Evolutionary conservation across 805 yeast genomes (phyloP).

Genomic region (Hanseniaspora valbyensis): DNA sequence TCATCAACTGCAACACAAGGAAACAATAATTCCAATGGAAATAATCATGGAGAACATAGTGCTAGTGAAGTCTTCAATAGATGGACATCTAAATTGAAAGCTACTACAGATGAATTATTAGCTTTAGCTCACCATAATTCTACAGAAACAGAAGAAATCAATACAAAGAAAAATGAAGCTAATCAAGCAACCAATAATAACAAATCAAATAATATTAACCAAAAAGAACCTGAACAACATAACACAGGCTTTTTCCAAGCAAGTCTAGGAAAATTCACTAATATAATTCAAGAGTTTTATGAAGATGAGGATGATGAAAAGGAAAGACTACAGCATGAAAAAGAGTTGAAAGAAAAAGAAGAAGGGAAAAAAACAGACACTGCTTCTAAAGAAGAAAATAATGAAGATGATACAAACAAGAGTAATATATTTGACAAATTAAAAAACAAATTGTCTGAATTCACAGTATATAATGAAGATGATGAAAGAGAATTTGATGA

Average conservation of each 20-base stretch:
- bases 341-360: too few relatives aligned
- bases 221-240: neutral
- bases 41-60: neutral
- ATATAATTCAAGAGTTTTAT: constrained; percentile 31
- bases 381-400: neutral
- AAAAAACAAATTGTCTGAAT: constrained; percentile 10
- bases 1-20: neutral
- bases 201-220: neutral
- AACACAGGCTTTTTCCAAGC: constrained; percentile 9
- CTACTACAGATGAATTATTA: constrained; percentile 14
- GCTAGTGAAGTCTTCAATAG: constrained; percentile 10
- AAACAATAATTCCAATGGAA: neutral
- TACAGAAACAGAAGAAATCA: neutral
- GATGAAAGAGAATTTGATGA: constrained; percentile 14
- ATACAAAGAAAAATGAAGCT: neutral
- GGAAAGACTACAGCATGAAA: too few relatives aligned
- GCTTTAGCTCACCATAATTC: constrained; percentile 13
- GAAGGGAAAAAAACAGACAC: neutral
- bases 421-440: constrained; percentile 11
- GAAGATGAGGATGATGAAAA: constrained; percentile 30
- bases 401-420: neutral
- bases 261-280: constrained; percentile 11
- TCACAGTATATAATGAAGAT: constrained; percentile 13
- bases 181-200: too few relatives aligned
- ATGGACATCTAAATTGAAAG: constrained; percentile 15